A percentile compares a stretch with the other conserved stretches of the same genome.
phyloP scores from a whole-genome alignment of 306 rosid genomes.

The Medicago ruthenica region DNA sequence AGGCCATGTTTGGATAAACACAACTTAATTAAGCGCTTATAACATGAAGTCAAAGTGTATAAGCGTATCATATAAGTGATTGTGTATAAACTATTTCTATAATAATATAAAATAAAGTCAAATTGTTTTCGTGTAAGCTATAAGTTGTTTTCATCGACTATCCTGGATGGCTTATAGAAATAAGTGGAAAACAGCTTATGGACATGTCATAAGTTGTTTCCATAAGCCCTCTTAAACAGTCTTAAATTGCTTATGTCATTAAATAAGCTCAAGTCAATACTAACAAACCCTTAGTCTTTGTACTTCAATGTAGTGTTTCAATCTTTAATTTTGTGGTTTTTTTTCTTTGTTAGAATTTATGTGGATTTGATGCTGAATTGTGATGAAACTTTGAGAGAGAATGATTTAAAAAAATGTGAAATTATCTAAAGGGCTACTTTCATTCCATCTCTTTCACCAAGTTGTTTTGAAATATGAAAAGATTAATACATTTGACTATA shows the following conservation, averaged over 20 bases:
- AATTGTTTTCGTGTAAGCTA: not conserved
- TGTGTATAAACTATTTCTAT: not conserved
- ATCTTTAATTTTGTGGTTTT: not conserved
- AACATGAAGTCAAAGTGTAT: not conserved
- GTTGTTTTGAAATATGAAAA: slow-evolving; percentile 16
- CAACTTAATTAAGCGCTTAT: not conserved
- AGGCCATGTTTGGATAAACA: not conserved
- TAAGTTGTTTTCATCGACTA: not conserved
- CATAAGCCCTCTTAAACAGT: not conserved
- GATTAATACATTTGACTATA: slow-evolving; percentile 15
- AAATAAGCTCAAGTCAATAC: not conserved
- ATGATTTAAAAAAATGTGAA: no score
- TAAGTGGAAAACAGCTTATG: not conserved
- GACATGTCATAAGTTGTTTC: not conserved
- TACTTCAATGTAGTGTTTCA: no score
- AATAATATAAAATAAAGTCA: no score
- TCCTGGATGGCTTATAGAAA: not conserved
- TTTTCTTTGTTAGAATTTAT: no score
- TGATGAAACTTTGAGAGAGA: no score
- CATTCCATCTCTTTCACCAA: slow-evolving; percentile 6
- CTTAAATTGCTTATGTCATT: not conserved
- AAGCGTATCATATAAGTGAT: not conserved
- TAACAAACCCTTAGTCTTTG: no score
- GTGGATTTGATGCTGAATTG: no score
- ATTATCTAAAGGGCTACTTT: not conserved